phyloP scores from a whole-genome alignment of 2,329 filamentous ascomycete genomes.

The Ascosphaera aggregata region DNA sequence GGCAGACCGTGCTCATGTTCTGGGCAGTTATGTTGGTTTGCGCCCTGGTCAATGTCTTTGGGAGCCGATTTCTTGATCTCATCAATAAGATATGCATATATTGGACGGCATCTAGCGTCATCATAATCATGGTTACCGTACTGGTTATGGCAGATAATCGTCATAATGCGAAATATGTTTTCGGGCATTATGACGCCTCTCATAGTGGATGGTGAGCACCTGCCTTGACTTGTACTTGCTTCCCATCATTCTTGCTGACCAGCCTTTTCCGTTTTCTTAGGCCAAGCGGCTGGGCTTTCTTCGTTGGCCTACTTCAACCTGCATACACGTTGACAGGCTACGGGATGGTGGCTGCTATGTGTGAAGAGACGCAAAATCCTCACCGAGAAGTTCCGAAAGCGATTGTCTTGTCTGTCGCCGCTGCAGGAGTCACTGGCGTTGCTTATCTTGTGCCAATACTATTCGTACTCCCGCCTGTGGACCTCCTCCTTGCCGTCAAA shows the following conservation, averaged over 20 bases:
- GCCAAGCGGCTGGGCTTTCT: conserved; percentile 48
- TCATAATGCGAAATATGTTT: conserved; percentile 39
- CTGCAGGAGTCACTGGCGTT: conserved; percentile 40
- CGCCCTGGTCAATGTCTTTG: conserved; percentile 41
- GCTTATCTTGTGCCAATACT: conserved; percentile 50
- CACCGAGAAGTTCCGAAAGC: conserved; percentile 46
- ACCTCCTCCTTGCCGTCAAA: conserved; percentile 37
- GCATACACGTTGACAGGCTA: conserved; percentile 30
- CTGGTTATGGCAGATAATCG: conserved; percentile 34
- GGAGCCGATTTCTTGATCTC: conserved; percentile 36
- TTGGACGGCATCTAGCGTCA: conserved; percentile 41
- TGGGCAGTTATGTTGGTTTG: conserved; percentile 47
- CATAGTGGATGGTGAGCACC: conserved; percentile 34
- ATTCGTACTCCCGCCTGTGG: conserved; percentile 48
- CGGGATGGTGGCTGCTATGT: conserved; percentile 49
- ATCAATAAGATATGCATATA: conserved; percentile 54
- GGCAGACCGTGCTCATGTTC: conserved; percentile 48
- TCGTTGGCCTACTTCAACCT: conserved; percentile 45
- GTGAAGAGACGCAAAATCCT: conserved; percentile 47
- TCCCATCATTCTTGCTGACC: not conserved
- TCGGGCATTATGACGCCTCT: conserved; percentile 43
- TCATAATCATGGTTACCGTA: conserved; percentile 44
- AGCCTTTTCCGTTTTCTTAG: conserved; percentile 8
- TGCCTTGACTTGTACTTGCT: not conserved
- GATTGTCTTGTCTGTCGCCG: conserved; percentile 44